Evolutionary conservation across 2,329 filamentous ascomycete genomes (phyloP).

Genomic region (Fusarium sp.): DNA sequence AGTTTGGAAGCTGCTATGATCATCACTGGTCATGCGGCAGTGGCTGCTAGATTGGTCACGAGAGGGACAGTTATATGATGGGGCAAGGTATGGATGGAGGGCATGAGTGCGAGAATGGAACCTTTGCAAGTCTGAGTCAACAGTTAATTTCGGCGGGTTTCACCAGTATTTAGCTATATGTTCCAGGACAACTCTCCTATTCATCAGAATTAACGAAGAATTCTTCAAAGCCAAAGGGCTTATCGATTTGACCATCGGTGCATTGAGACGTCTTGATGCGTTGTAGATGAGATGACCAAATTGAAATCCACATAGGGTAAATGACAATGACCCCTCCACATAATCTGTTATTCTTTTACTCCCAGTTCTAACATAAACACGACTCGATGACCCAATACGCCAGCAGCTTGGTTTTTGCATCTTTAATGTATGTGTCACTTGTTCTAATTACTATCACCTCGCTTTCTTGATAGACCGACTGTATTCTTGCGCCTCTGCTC

Average conservation of each 20-base stretch:
- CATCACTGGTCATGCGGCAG: constrained; percentile 6
- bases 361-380: neutral
- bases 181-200: too few species aligned
- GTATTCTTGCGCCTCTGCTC: too few species aligned
- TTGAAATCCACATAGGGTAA: neutral
- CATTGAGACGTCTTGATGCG: rapidly evolving
- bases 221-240: rapidly evolving
- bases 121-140: neutral
- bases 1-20: constrained; percentile 15
- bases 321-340: rapidly evolving
- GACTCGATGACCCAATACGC: rapidly evolving
- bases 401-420: rapidly evolving
- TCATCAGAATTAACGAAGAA: rapidly evolving
- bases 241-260: too few species aligned
- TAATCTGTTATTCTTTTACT: neutral
- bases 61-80: rapidly evolving
- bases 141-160: too few species aligned
- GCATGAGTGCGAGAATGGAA: rapidly evolving
- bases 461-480: neutral
- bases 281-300: neutral
- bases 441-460: rapidly evolving
- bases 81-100: too few species aligned
- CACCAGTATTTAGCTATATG: rapidly evolving
- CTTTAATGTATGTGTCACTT: rapidly evolving
- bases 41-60: neutral